Conservation (phyloP, 768 basidiomycete genomes). For the Thelephora ganbajun region DNA sequence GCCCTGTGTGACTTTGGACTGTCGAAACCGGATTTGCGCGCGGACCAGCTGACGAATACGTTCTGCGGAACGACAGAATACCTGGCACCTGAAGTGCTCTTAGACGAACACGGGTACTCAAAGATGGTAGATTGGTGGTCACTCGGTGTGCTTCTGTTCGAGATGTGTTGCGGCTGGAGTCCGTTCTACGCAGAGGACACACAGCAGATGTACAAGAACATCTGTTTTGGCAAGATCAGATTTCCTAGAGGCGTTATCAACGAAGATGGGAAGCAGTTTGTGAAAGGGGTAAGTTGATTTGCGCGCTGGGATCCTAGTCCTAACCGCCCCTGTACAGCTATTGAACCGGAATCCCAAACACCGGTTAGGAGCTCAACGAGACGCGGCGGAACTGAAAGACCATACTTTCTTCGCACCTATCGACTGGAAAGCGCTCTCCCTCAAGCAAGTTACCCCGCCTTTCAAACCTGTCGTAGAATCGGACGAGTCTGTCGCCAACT, state of each 20-base stretch:
- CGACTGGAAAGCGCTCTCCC: constrained; percentile 81
- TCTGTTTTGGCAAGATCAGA: constrained; percentile 96
- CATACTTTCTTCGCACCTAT: constrained; percentile 88
- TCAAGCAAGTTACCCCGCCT: constrained; percentile 87
- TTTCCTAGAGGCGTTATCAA: constrained; percentile 95
- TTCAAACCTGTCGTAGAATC: constrained; percentile 98
- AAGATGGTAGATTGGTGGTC: constrained; percentile 99
- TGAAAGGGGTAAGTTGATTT: constrained; percentile 75
- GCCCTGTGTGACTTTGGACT: constrained; percentile 97
- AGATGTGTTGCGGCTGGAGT: constrained; percentile 99
- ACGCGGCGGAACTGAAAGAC: constrained; percentile 88
- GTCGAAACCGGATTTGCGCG: constrained; percentile 86
- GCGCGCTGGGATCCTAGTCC: constrained; percentile 5
- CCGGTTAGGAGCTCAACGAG: constrained; percentile 81
- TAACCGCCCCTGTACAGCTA: constrained; percentile 37
- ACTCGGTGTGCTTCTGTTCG: constrained; percentile 88
- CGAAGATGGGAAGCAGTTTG: constrained; percentile 97
- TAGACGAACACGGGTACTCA: constrained; percentile 96
- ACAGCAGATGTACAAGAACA: constrained; percentile 99
- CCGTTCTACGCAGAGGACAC: constrained; percentile 99
- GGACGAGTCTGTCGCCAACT: constrained; percentile 96
- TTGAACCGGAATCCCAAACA: constrained; percentile 98
- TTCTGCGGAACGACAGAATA: constrained; percentile 99
- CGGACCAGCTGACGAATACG: constrained; percentile 95
- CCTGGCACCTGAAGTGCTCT: constrained; percentile 94